Percentiles rank a stretch among this genome's conserved stretches.
phyloP scores from a whole-genome alignment of 2,329 filamentous ascomycete genomes.

The Ilyonectria robusta region DNA sequence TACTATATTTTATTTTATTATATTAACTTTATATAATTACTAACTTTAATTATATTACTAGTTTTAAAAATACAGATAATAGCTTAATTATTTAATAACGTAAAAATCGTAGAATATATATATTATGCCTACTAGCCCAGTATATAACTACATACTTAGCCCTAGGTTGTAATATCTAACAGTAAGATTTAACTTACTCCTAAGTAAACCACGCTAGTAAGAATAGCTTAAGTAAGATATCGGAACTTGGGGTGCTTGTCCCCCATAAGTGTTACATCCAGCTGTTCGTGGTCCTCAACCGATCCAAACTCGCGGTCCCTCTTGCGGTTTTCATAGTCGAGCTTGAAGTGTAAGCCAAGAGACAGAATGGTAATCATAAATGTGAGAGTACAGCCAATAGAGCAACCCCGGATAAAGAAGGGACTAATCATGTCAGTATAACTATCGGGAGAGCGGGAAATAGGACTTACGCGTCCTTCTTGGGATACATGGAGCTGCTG shows the following conservation, averaged over 20 bases:
- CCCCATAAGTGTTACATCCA: conserved; percentile 14
- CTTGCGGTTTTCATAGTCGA: conserved; percentile 23
- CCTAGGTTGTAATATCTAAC: too few relatives aligned
- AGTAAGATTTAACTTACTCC: too few relatives aligned
- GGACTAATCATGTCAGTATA: conserved; percentile 17
- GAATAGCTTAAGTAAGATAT: neutral
- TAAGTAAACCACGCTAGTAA: too few relatives aligned
- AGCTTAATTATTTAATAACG: too few relatives aligned
- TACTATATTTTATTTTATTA: too few relatives aligned
- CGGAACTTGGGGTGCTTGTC: conserved; percentile 26
- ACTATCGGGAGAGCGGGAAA: accelerated
- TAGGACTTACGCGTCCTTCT: conserved; percentile 31
- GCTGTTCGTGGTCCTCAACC: neutral
- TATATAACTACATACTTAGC: too few relatives aligned
- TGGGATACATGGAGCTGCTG: conserved; percentile 35
- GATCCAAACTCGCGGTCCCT: conserved; percentile 7
- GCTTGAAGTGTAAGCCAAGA: conserved; percentile 23
- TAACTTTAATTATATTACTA: too few relatives aligned
- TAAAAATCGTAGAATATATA: too few relatives aligned
- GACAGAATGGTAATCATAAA: conserved; percentile 18
- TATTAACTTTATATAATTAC: too few relatives aligned
- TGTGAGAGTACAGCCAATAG: conserved; percentile 32
- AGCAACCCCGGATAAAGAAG: conserved; percentile 30
- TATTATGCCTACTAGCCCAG: too few relatives aligned
- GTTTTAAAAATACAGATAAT: too few relatives aligned